Evolutionary conservation across 371 early-diverging fungal species (phyloP), one percentile per base, ranked within the genome.

Genomic region (Lichtheimia ramosa): DNA sequence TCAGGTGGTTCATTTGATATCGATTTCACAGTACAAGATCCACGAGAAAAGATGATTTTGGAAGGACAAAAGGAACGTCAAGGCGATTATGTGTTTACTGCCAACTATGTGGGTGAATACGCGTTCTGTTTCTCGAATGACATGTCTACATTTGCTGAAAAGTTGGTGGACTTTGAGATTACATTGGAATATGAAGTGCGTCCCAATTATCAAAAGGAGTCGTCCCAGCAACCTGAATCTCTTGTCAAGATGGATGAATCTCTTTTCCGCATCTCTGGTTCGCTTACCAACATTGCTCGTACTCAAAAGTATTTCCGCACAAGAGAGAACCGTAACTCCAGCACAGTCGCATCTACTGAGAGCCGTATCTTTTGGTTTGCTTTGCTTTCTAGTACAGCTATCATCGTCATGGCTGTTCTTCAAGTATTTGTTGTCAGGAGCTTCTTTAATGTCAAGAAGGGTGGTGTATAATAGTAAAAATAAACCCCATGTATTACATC

Each of bases 121-220:
- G 71, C 89, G 16, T 92, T 94, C 82, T 96, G 96, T 81, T 97
- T 97, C 84, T 85, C 85, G 63, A 97, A 97, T 75, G 83, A 82
- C 52, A 88, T 92, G 86, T 89, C 94, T 34, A 90, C 94, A 10
- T 91, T 92, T 76, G 90, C 90, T 28, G 91, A 93, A 59, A 97
- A 97, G 75, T 71, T 88, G n/a, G 84, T 96, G 34, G 95, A 94
- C 69, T 93, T 96, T 71, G 97, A 96, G 64, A 90, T 96, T 59
- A 77, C 86, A 0, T 79, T 92, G 18, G 93, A 97, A 68, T 84
- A 92, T 76, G 95, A 95, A 76, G 70, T 66, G n/a, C 70, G 81
- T 13, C 74, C 72, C 34, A 71, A 53, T 24, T 67, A 58, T 43
- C 60, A 58, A 48, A 61, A 62, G 18, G 51, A 20, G 5, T 40